Percentiles rank a stretch among this genome's conserved stretches.
phyloP scores from a whole-genome alignment of 768 basidiomycete species.

The Lyophyllum semitale region DNA sequence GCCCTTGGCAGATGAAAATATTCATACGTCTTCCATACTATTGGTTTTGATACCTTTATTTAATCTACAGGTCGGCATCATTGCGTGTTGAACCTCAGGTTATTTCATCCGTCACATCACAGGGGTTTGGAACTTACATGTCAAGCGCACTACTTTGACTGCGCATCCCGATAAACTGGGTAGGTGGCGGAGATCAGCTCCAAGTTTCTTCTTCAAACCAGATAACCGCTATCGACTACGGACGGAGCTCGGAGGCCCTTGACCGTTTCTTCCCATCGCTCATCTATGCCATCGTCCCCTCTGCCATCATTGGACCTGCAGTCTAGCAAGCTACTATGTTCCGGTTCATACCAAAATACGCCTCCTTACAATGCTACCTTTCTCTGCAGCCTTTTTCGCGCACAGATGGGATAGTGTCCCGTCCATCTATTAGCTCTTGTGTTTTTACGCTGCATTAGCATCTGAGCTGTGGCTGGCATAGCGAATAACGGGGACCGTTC shows the following conservation, averaged over 20 bases:
- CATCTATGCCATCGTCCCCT: neutral
- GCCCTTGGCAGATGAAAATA: neutral
- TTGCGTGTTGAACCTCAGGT: too few species aligned
- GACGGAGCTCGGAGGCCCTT: neutral
- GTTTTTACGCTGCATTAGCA: conserved; percentile 2
- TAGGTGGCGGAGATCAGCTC: neutral
- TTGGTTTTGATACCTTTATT: neutral
- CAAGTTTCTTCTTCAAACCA: neutral
- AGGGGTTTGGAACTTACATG: conserved; percentile 13
- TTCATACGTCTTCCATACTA: neutral
- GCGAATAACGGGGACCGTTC: too few species aligned
- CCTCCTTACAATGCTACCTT: neutral
- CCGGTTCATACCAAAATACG: neutral
- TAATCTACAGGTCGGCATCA: conserved; percentile 9
- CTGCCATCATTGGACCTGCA: neutral
- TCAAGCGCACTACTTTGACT: conserved; percentile 10
- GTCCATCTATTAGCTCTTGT: conserved; percentile 1
- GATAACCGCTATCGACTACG: neutral
- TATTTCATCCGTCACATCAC: neutral
- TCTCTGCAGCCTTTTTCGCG: neutral
- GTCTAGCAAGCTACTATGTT: neutral
- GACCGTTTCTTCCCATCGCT: neutral
- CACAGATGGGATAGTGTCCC: neutral
- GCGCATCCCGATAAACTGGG: conserved; percentile 11
- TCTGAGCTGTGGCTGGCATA: neutral